Base-by-base conservation (phyloP, 1,284 basidiomycete genomes). In the Apiotrichum gamsii region DNA sequence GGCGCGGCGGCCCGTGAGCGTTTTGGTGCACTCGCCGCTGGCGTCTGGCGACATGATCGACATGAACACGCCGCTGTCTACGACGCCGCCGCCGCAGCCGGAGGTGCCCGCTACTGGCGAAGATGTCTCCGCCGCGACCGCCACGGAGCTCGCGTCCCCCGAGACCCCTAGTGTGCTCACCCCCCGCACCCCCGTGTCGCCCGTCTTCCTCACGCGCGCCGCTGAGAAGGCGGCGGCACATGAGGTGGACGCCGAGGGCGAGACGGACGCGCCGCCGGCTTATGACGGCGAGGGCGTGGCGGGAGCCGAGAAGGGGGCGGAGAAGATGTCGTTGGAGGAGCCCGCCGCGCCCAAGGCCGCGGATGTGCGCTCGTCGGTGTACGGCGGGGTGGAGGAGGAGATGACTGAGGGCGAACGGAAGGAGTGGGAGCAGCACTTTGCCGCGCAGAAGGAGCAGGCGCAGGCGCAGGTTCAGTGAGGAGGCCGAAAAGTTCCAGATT, bases 341-440 rank as follows among this genome's bases (percentile, higher is more conserved):
- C 40, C 38, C 30, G 15, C 20, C 30, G 24, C 20, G 30, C 23
- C 34, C n/a, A 38, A 30, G 25, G 39, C 39, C 2, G 25, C 46
- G 18, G 35, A 16, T 0, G 21, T 10, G 15, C n/a, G 13, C 30
- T 30, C 29, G 15, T 9, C 23, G 14, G 24, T 11, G n/a, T 16
- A 39, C 37, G 37, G 15, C 16, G n/a, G 24, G n/a, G 24, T 15
- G 15, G 32, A 28, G 23, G 15, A 6, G 14, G 40, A 20, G 34
- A 51, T 51, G 49, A 38, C 24, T 34, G 40, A 38, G 18, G 15
- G 19, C n/a, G 49, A 41, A 40, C 39, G 36, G 4, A 29, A 36
- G 15, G 49, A 51, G 40, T 51, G 49, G 49, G 44, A 51, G 44
- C 39, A 51, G 11, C 25, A 28, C 25, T 11, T 28, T 11, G 25